Percentiles rank a stretch among this genome's conserved stretches.
These are phyloP conservation scores for Centaurea solstitialis DNA, from an alignment of 129 eudicot genomes.

Conservation along the genomic window DNA sequence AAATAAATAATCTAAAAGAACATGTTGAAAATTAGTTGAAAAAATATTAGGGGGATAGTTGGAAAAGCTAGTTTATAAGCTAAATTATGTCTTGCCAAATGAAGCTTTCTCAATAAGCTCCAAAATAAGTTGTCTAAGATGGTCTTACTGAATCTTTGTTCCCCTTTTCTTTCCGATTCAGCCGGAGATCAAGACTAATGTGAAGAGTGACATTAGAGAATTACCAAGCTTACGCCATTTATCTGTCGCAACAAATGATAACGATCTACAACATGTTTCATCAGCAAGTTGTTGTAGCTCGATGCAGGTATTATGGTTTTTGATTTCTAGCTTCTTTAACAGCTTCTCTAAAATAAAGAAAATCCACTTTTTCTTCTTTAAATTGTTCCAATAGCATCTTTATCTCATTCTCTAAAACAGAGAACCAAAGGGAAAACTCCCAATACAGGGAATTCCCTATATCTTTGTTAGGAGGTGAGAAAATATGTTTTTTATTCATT, in stretches of 20 bases:
- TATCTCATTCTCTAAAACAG: too few relatives aligned
- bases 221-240: conserved; percentile 42
- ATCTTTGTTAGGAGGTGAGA: too few relatives aligned
- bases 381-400: too few relatives aligned
- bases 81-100: neutral
- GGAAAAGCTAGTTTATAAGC: neutral
- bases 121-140: neutral
- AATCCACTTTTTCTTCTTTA: too few relatives aligned
- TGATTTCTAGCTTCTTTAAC: neutral
- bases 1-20: neutral
- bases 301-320: conserved; percentile 53
- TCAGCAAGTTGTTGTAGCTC: conserved; percentile 74
- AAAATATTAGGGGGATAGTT: neutral
- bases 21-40: neutral
- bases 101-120: neutral
- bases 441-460: too few relatives aligned
- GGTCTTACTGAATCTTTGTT: neutral
- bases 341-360: too few relatives aligned
- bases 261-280: conserved; percentile 50
- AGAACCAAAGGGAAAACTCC: too few relatives aligned
- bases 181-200: conserved; percentile 40
- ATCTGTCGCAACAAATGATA: conserved; percentile 31
- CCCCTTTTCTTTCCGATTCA: conserved; percentile 25
- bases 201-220: conserved; percentile 41
- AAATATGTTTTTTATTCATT: too few relatives aligned